phyloP scores from a whole-genome alignment of 2,329 filamentous ascomycete species.

The Penicillium sp. region DNA sequence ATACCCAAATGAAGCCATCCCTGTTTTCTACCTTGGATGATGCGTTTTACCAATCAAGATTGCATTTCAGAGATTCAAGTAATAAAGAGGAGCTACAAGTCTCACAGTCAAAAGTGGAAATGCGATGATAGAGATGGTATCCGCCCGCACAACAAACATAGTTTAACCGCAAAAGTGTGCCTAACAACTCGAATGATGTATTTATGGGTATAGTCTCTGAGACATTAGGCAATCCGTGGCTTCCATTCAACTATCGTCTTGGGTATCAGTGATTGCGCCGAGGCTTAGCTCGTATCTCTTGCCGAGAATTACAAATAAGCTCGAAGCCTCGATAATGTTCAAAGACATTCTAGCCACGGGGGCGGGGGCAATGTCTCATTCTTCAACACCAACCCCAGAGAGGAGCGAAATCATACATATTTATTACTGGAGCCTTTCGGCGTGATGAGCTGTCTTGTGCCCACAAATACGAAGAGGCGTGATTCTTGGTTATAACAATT shows the following conservation, averaged over 20 bases:
- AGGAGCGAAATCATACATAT: background rate
- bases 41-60: background rate
- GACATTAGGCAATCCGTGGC: background rate
- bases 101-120: background rate
- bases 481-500: background rate
- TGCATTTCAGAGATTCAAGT: background rate
- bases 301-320: too few species aligned
- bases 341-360: background rate
- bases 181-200: background rate
- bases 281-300: background rate
- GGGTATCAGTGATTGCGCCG: background rate
- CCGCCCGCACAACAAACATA: too few species aligned
- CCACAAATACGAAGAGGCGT: background rate
- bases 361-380: background rate
- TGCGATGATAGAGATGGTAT: background rate
- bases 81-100: background rate
- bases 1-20: background rate
- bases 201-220: background rate
- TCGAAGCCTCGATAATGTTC: background rate
- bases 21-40: background rate
- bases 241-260: background rate
- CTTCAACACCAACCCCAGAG: background rate
- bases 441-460: background rate
- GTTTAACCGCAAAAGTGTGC: background rate
- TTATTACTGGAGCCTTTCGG: background rate